These are phyloP conservation scores for Primulina tabacum DNA, from an alignment of 257 asterid genomes.

Conservation along the genomic window DNA sequence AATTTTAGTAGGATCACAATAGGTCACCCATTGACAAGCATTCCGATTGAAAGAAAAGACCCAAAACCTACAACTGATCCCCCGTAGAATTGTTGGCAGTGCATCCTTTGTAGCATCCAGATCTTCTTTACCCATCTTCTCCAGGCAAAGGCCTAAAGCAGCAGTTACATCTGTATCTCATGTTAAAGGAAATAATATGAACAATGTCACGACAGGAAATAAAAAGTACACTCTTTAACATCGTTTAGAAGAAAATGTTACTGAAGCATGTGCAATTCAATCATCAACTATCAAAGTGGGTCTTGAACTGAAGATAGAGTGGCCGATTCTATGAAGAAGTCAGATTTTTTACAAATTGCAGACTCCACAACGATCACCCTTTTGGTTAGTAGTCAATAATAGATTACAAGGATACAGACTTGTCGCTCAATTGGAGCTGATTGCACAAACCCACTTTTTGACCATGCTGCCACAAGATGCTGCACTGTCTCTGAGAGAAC, in stretches of 20 bases:
- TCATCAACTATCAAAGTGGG: constrained; percentile 18
- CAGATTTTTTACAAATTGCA: constrained; percentile 15
- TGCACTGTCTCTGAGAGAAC: constrained; percentile 65
- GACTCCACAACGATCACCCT: constrained; percentile 6
- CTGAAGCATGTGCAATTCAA: constrained; percentile 12
- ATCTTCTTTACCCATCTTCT: constrained; percentile 88
- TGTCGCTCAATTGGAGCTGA: constrained; percentile 87
- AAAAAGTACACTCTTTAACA: neutral
- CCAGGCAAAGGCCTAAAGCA: constrained; percentile 92
- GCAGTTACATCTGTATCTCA: constrained; percentile 71
- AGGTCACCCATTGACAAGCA: constrained; percentile 14
- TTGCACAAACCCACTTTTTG: constrained; percentile 82
- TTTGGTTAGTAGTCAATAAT: constrained; percentile 21
- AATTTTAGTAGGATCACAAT: constrained; percentile 17
- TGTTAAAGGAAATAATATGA: constrained; percentile 43
- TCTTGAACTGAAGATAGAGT: constrained; percentile 11
- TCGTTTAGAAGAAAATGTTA: constrained; percentile 14
- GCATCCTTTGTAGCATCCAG: constrained; percentile 76
- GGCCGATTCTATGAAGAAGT: constrained; percentile 5
- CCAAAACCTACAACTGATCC: constrained; percentile 70
- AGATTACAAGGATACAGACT: constrained; percentile 74
- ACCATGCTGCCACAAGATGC: constrained; percentile 74
- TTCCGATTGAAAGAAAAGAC: constrained; percentile 21
- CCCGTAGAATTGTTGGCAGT: constrained; percentile 80
- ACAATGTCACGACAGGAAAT: constrained; percentile 12